Percentiles rank a stretch among this genome's conserved stretches.
Conservation (phyloP, 441 rosid genomes). For the Theobroma grandiflorum region DNA sequence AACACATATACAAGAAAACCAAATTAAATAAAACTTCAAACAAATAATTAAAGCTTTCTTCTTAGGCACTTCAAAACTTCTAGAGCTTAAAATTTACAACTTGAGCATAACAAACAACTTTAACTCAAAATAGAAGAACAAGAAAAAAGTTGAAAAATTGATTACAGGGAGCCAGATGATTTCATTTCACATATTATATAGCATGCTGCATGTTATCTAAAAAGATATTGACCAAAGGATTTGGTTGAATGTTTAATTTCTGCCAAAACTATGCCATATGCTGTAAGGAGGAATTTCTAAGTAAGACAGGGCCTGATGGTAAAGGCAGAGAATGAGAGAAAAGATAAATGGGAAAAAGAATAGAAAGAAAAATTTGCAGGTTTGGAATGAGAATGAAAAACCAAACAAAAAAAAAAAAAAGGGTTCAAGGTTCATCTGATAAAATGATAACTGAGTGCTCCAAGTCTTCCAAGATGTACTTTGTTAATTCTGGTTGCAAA, state of each 20-base stretch:
- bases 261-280: background rate
- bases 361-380: background rate
- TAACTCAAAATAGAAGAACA: background rate
- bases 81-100: background rate
- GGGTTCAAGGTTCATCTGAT: background rate
- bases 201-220: background rate
- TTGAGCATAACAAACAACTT: background rate
- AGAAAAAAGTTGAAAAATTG: background rate
- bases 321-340: background rate
- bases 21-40: background rate
- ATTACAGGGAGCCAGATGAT: background rate
- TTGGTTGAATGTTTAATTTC: slow-evolving; percentile 5
- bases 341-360: background rate
- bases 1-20: background rate
- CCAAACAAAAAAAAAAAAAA: background rate
- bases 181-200: background rate
- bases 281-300: background rate
- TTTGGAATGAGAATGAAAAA: background rate
- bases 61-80: background rate
- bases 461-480: background rate
- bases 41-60: background rate
- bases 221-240: background rate
- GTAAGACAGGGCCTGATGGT: background rate
- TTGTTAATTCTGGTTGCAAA: background rate
- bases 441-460: background rate